Evolutionary conservation across 2,329 filamentous ascomycete genomes (phyloP), one percentile per base, ranked within the genome.

Genomic region (Fusarium sp.): DNA sequence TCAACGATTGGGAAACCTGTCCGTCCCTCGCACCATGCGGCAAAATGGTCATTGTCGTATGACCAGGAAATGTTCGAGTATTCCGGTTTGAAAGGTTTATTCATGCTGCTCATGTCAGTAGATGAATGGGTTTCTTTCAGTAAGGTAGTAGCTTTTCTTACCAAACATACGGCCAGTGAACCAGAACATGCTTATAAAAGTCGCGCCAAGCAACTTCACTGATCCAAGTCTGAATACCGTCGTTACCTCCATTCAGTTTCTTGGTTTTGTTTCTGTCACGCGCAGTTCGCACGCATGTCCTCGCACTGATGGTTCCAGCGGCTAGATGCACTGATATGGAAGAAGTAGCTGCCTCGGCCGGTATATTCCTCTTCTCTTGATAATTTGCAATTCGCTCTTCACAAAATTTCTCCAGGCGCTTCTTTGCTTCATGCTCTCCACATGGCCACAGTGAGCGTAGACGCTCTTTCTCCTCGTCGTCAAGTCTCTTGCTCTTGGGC

Each of bases 1-100:
- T 97, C 93, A 24, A 97, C 91, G 48, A 97, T 91, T 0, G 94
- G 94, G 74, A 89, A 94, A 0, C 94, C 94, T 0, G 94, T 97
- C 34, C 82, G 85, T 9, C 93, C 94, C 34, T 89, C 81, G 41
- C 86, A 88, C 94, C 94, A 98, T 5, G 90, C 89, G 2, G 84
- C 73, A 80, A 97, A 96, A 22, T 90, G 84, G 3, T 87, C 84
- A 12, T 83, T 74, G 74, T 94, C 84, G 78, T 94, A 94, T 54
- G 94, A 92, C 94, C 94, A 97, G 52, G 87, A 81, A 49, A 97
- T 91, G 72, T 94, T 91, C 46, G 92, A 90, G 80, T 94, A 96
- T 74, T 94, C 92, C 38, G 91, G 92, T 75, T 97, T 97, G 84
- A 85, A 88, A 0, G 86, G 86, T 57, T 88, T 88, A 78, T 88